phyloP scores from a whole-genome alignment of 1,139 yeast species.

The Schwanniomyces etchellsii region DNA sequence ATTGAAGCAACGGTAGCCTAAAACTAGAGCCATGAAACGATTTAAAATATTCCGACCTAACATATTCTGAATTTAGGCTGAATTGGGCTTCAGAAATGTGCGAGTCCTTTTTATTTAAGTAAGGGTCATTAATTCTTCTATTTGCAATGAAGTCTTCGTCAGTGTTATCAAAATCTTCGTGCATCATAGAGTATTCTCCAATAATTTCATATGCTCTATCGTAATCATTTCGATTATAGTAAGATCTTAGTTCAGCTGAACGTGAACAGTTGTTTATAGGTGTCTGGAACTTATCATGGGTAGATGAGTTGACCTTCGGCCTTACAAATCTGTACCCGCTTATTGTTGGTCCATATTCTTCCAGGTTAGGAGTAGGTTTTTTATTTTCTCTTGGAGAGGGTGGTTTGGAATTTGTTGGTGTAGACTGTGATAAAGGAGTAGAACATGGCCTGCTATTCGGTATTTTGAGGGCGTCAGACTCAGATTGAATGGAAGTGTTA shows the following conservation, averaged over 20 bases:
- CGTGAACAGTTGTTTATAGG: constrained; percentile 11
- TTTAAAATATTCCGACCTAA: constrained; percentile 9
- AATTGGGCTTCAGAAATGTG: constrained; percentile 1
- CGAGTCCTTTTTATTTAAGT: constrained; percentile 11
- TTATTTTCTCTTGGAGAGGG: constrained; percentile 15
- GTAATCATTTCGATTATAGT: constrained; percentile 13
- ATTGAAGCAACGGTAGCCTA: constrained; percentile 16
- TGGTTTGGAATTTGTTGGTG: constrained; percentile 28
- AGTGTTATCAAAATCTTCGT: constrained; percentile 30
- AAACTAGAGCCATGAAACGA: constrained; percentile 1
- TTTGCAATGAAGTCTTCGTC: constrained; percentile 31
- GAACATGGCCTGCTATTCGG: no score
- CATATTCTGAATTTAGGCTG: constrained; percentile 7
- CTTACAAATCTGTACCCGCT: constrained; percentile 33
- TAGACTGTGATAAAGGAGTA: constrained; percentile 31
- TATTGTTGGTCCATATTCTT: constrained; percentile 22
- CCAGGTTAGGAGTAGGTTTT: constrained; percentile 6
- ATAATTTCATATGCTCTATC: constrained; percentile 1
- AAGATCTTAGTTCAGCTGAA: constrained; percentile 11
- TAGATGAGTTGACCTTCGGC: constrained; percentile 6
- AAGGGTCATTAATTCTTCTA: constrained; percentile 37
- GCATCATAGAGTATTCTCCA: constrained; percentile 24
- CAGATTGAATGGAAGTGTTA: constrained; percentile 7
- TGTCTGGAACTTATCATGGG: constrained; percentile 16
- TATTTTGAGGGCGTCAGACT: constrained; percentile 7